These are phyloP conservation scores for Gonium pectorale DNA, from an alignment of 139 green algal genomes.

Conservation along the genomic window DNA sequence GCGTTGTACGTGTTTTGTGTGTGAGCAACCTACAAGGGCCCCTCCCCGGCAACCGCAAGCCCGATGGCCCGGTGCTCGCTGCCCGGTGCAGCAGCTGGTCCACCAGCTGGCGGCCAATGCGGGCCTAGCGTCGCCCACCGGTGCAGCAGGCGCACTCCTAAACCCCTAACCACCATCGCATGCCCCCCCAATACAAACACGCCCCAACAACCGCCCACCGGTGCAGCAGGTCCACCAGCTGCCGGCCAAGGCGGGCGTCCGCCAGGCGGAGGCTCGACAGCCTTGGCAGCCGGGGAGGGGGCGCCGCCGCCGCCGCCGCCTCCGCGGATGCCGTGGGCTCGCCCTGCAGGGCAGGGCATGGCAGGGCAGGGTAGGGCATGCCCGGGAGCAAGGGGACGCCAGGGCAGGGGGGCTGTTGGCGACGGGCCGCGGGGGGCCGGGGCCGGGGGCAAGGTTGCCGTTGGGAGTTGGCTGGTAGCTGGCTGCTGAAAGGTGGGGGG, in stretches of 20 bases:
- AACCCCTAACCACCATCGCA: not conserved
- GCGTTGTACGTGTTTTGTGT: not conserved
- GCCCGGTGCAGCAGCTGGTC: no score
- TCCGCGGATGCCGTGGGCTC: not conserved
- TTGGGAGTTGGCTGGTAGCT: no score
- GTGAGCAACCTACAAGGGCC: no score
- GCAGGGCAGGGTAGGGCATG: not conserved
- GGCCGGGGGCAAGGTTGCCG: no score
- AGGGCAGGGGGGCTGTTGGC: no score
- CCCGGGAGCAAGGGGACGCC: no score
- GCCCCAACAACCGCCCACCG: not conserved
- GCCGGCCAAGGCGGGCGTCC: conserved; percentile 8
- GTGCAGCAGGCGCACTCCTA: not conserved
- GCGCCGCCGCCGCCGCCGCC: not conserved
- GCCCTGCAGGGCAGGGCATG: not conserved
- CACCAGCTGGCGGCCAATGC: no score
- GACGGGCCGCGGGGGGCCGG: no score
- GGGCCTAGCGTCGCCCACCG: no score
- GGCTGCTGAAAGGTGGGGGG: no score
- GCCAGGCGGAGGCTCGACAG: not conserved
- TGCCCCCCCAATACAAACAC: not conserved
- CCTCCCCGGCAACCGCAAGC: no score
- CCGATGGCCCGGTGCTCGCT: no score
- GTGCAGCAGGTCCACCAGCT: not conserved
- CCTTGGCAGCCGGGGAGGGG: not conserved